phyloP scores from a whole-genome alignment of 345 rosid genomes.

The Schrenkiella parvula region DNA sequence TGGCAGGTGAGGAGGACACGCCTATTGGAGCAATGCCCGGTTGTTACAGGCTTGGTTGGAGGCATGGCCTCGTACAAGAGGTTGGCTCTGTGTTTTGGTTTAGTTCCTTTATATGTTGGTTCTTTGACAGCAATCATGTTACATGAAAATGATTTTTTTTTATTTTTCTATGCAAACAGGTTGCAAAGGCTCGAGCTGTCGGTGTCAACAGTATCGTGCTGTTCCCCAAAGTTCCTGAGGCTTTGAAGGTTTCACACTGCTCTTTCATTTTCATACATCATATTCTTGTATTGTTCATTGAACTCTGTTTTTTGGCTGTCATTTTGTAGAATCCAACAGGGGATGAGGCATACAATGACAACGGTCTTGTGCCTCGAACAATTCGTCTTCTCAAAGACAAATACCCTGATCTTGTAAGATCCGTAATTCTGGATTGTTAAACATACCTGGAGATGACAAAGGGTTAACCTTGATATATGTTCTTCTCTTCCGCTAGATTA shows the following conservation, averaged over 20 bases:
- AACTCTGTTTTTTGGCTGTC: constrained; percentile 15
- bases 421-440: background rate
- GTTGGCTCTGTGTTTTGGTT: constrained; percentile 35
- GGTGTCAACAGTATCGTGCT: constrained; percentile 84
- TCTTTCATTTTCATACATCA: background rate
- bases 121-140: background rate
- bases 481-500: constrained; percentile 31
- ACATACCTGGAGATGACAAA: background rate
- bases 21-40: constrained; percentile 99
- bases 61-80: constrained; percentile 88
- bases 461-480: background rate
- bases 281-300: background rate
- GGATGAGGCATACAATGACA: constrained; percentile 87
- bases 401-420: constrained; percentile 50
- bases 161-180: constrained; percentile 40
- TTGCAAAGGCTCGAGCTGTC: constrained; percentile 86
- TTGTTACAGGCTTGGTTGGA: constrained; percentile 97
- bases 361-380: constrained; percentile 80
- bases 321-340: constrained; percentile 63
- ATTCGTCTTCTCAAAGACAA: constrained; percentile 47
- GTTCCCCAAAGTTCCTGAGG: constrained; percentile 97
- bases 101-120: background rate
- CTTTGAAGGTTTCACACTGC: constrained; percentile 60
- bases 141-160: background rate
- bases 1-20: constrained; percentile 85